phyloP scores from a whole-genome alignment of 164 flowering plant genomes.

The Houttuynia cordata region DNA sequence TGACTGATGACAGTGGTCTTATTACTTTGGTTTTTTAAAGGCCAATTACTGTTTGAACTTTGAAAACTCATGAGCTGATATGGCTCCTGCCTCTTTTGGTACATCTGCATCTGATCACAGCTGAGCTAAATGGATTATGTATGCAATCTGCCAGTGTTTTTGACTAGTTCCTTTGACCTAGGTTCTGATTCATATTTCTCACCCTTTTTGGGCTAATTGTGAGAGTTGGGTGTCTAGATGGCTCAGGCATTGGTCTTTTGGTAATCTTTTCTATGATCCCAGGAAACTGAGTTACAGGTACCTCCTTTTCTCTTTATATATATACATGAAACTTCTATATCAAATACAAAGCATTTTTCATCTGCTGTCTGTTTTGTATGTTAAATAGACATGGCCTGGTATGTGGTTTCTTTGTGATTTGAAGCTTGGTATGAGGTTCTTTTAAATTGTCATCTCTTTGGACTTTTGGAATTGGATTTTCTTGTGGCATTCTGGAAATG shows the following conservation, averaged over 20 bases:
- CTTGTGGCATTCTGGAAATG: not conserved
- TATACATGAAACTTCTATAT: not conserved
- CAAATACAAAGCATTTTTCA: no score
- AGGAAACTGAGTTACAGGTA: no score
- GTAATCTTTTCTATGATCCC: not conserved
- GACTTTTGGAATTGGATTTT: not conserved
- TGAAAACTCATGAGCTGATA: conserved; percentile 21
- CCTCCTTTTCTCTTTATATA: not conserved
- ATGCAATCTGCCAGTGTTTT: not conserved
- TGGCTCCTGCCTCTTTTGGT: not conserved
- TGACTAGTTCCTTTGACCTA: not conserved
- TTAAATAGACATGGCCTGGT: no score
- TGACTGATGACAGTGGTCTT: no score
- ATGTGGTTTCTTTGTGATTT: not conserved
- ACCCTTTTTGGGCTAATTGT: no score
- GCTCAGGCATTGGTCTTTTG: no score
- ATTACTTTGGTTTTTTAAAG: no score
- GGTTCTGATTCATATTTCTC: not conserved
- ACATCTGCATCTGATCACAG: no score
- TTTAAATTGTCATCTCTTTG: not conserved
- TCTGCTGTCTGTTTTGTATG: no score
- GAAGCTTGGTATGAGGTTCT: not conserved
- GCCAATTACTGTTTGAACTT: conserved; percentile 10
- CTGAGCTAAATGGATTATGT: no score
- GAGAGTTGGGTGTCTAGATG: no score